Base-by-base conservation (phyloP, 2,329 filamentous ascomycete genomes). In the Aspergillus persii region DNA sequence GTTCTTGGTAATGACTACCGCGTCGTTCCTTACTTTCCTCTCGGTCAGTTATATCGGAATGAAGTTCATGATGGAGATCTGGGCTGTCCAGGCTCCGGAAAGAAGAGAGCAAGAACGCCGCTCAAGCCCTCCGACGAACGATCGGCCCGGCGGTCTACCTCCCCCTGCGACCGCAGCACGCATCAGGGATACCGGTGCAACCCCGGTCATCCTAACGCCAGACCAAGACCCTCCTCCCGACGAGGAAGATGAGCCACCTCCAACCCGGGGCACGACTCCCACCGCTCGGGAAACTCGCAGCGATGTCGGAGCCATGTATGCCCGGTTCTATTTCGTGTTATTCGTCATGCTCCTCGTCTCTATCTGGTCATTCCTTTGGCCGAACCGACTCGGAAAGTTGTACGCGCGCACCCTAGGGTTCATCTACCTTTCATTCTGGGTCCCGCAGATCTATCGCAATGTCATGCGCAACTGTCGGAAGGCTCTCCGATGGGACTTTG, bases 381-480 rank as follows among this genome's bases (percentile, higher is more conserved):
- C 85, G 1, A 73, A 78, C 3, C 75, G 77, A 1, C 70, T 83
- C 2, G 81, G 83, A 27, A 79, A 79, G 2, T 71, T 81, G 47
- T 89, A 86, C 72, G 81, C 81, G 62, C 82, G 93, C 71, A 63
- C 82, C 2, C 78, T 96, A 26, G 83, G 85, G 2, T 86, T 94
- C 67, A 65, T 84, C 55, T 97, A 97, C 72, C 84, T 97, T 49
- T 96, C 93, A 23, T 88, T 97, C 71, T 98, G 94, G 94, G 72
- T 88, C 0, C 94, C 95, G 0, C 95, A 99, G 74, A 96, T 98
- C 66, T 86, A 90, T 71, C 90, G 95, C 62, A 99, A 99, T 73
- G 82, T 90, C 55, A 86, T 91, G 76, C 90, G 94, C 56, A 97
- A 97, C 76, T 96, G 92, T 74, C 91, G 93, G 46, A 91, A 90